Percentiles rank a stretch among this genome's conserved stretches.
These are phyloP conservation scores for Colletotrichum nymphaeae DNA, from an alignment of 2,329 filamentous ascomycete species.

Conservation along the genomic window DNA sequence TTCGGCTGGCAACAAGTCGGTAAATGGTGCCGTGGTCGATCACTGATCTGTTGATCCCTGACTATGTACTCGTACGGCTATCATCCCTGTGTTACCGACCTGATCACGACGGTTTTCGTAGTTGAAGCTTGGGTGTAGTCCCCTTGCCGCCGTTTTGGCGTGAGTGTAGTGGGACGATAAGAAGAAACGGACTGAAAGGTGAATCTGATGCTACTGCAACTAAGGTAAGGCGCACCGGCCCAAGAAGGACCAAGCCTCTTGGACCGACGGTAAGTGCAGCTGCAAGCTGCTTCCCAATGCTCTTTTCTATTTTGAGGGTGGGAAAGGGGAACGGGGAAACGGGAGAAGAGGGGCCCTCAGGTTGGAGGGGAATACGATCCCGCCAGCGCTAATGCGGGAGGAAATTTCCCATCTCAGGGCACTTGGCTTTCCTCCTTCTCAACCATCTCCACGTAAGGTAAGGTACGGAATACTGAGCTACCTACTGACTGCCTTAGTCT, in stretches of 20 bases:
- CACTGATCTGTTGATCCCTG: background rate
- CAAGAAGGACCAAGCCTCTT: background rate
- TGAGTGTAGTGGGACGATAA: background rate
- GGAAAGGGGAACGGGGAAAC: background rate
- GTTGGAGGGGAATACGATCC: background rate
- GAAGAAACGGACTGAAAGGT: background rate
- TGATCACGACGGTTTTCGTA: background rate
- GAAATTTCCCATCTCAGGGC: background rate
- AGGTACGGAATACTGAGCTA: too few species aligned
- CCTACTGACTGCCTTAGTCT: too few species aligned
- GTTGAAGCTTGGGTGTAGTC: background rate
- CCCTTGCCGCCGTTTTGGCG: background rate
- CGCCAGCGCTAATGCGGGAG: conserved; percentile 10
- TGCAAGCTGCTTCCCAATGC: background rate
- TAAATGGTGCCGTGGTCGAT: background rate
- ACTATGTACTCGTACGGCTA: background rate
- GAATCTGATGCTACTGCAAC: background rate
- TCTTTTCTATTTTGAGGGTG: conserved; percentile 10
- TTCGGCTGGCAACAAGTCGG: background rate
- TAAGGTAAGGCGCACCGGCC: background rate
- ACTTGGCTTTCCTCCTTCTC: background rate
- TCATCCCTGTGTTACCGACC: background rate
- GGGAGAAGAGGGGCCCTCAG: background rate
- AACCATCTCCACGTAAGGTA: too few species aligned
- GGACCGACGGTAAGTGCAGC: background rate